Percentiles rank a stretch among this genome's conserved stretches.
Conservation (phyloP, 106 monocot genomes). For the Dioscorea alata region DNA sequence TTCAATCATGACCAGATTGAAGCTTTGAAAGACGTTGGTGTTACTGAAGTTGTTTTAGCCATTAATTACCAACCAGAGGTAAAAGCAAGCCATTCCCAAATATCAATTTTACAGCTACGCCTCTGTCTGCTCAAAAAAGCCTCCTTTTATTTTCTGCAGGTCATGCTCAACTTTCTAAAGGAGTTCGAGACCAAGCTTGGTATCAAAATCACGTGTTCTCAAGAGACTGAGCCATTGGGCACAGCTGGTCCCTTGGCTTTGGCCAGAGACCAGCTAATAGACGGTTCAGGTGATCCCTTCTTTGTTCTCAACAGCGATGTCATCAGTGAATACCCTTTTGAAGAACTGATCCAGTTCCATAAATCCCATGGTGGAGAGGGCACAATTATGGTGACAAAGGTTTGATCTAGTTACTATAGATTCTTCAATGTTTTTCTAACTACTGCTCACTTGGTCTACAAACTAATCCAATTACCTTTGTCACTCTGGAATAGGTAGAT, state of each 20-base stretch:
- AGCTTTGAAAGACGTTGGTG: slow-evolving; percentile 42
- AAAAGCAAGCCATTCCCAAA: not conserved
- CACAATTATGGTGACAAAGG: slow-evolving; percentile 44
- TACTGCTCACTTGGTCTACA: no score
- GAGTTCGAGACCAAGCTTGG: slow-evolving; percentile 60
- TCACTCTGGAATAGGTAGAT: no score
- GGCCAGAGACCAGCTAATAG: slow-evolving; percentile 55
- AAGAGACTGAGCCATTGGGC: slow-evolving; percentile 62
- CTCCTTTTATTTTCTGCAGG: slow-evolving; percentile 15
- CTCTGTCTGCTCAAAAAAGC: no score
- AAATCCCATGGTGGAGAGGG: slow-evolving; percentile 54
- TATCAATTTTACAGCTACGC: no score
- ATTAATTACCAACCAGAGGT: slow-evolving; percentile 47
- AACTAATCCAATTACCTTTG: no score
- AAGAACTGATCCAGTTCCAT: slow-evolving; percentile 39
- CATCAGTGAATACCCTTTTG: slow-evolving; percentile 53
- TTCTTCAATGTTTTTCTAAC: no score
- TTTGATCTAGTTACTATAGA: no score
- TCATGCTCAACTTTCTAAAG: slow-evolving; percentile 63
- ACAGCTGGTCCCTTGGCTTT: slow-evolving; percentile 66
- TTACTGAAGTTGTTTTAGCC: slow-evolving; percentile 39
- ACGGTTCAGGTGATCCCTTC: slow-evolving; percentile 60
- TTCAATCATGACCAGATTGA: slow-evolving; percentile 20
- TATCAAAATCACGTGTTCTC: slow-evolving; percentile 65
- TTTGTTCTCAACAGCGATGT: slow-evolving; percentile 66